Conservation (phyloP, 2,329 filamentous ascomycete genomes). For the Boeremia exigua region DNA sequence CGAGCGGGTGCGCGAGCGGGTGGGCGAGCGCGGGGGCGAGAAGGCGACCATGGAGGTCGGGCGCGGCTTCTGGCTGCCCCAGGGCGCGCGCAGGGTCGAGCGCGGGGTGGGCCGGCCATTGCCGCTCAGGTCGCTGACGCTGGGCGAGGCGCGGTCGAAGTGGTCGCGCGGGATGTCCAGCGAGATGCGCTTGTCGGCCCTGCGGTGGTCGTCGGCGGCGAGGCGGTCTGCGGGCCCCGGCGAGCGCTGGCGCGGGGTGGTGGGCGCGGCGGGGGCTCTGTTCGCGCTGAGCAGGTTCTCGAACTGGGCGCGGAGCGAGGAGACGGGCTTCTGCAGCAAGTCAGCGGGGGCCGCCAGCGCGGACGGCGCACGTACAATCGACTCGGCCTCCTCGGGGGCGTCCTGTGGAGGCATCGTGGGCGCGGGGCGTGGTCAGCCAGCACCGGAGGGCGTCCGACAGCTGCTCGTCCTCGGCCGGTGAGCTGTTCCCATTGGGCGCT, state of each 20-base stretch:
- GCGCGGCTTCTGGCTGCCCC: constrained; percentile 47
- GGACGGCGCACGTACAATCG: constrained; percentile 64
- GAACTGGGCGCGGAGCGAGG: constrained; percentile 79
- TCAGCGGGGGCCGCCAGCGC: constrained; percentile 19
- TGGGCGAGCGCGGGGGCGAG: constrained; percentile 53
- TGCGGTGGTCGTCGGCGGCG: constrained; percentile 36
- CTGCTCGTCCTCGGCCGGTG: constrained; percentile 41
- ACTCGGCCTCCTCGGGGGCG: constrained; percentile 69
- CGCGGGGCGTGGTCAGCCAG: constrained; percentile 35
- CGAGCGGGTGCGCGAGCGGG: constrained; percentile 56
- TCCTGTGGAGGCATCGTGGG: constrained; percentile 40
- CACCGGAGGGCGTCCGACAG: constrained; percentile 38
- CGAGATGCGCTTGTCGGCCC: constrained; percentile 47
- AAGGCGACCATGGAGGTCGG: constrained; percentile 58
- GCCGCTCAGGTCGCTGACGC: constrained; percentile 47
- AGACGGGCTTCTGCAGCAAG: constrained; percentile 72
- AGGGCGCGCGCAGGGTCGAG: constrained; percentile 41
- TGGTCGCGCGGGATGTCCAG: constrained; percentile 50
- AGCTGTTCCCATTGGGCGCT: constrained; percentile 41
- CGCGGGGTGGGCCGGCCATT: constrained; percentile 42
- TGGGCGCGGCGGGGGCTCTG: constrained; percentile 30
- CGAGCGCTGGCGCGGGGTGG: constrained; percentile 36
- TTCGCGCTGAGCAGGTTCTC: constrained; percentile 70
- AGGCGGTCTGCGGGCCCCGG: constrained; percentile 43
- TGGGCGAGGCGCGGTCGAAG: constrained; percentile 28